Base-by-base conservation (phyloP, 768 basidiomycete species). In the Boletellus sp. region DNA sequence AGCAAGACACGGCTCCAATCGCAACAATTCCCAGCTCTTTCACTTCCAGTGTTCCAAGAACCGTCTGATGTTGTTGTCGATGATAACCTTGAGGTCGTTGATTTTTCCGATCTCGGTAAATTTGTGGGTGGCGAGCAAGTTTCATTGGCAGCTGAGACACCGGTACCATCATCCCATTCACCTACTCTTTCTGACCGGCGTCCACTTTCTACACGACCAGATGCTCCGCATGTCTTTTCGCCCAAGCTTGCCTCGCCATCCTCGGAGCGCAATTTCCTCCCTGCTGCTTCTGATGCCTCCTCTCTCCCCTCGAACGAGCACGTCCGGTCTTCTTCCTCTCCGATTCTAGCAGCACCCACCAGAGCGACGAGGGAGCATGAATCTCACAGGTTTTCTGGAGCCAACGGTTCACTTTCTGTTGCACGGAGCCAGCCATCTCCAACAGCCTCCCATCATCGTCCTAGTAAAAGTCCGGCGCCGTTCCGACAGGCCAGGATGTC, bases 51-150 rank as follows among this genome's bases (percentile, higher is more conserved):
- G 26, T 58, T 77, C 10, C 64, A 67, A 23, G 68, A 62, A 33
- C 52, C 64, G 10, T 53, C 85, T n/a, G 69, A 70, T 16, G 66
- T 74, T 36, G 66, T 69, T 47, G 65, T 74, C 4, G 79, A 77
- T 19, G 86, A 85, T 57, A 78, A 82, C 47, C 74, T 90, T 3
- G 88, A 90, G 59, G 78, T 87, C n/a, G 79, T 92, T 7, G 88
- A 91, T 59, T 92, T 90, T 56, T 78, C 78, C 3, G 88, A 92
- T 41, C 74, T 90, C 63, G 85, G 75, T 37, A 84, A 80, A 68
- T 79, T 91, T 51, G 74, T 87, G 11, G 82, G 78, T 24, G 70
- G 70, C 41, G 66, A 67, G 24, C 44, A 62, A 13, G 24, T 48
- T 33, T 44, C 45, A 24, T 40, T 46, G 40, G 16, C 35, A 19